These are phyloP conservation scores for Pelargonium fulgidum DNA, from an alignment of 441 rosid species.

Conservation along the genomic window DNA sequence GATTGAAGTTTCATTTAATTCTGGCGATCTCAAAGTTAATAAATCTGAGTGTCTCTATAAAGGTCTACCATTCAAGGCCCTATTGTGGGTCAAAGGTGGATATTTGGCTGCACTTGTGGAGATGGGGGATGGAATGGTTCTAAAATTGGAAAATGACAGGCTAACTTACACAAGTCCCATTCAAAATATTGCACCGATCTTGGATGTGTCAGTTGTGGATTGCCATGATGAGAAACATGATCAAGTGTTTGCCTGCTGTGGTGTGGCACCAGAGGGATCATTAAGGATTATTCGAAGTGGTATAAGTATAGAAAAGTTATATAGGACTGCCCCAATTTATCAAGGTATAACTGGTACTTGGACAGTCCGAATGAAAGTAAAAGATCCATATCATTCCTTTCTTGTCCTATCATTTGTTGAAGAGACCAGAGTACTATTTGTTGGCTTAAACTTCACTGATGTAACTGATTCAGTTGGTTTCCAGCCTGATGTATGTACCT, in stretches of 20 bases:
- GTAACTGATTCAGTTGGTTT: conserved; percentile 95
- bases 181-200: conserved; percentile 85
- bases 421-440: conserved; percentile 91
- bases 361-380: conserved; percentile 71
- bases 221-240: conserved; percentile 80
- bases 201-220: conserved; percentile 84
- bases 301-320: conserved; percentile 69
- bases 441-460: conserved; percentile 89
- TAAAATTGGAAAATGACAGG: conserved; percentile 65
- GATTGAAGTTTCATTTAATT: conserved; percentile 58
- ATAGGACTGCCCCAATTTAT: conserved; percentile 81
- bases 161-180: conserved; percentile 52
- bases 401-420: conserved; percentile 93
- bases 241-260: conserved; percentile 94
- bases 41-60: conserved; percentile 77
- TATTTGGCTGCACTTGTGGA: conserved; percentile 74
- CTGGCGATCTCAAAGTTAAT: conserved; percentile 46
- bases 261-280: conserved; percentile 92
- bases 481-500: conserved; percentile 85
- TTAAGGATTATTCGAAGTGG: conserved; percentile 88
- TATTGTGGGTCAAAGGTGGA: conserved; percentile 86
- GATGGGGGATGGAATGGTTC: conserved; percentile 89
- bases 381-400: conserved; percentile 78
- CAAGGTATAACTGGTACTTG: conserved; percentile 92
- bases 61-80: conserved; percentile 69